These are phyloP conservation scores for Brasilioporus rufonigricans DNA, from an alignment of 768 basidiomycete genomes.

Conservation along the genomic window DNA sequence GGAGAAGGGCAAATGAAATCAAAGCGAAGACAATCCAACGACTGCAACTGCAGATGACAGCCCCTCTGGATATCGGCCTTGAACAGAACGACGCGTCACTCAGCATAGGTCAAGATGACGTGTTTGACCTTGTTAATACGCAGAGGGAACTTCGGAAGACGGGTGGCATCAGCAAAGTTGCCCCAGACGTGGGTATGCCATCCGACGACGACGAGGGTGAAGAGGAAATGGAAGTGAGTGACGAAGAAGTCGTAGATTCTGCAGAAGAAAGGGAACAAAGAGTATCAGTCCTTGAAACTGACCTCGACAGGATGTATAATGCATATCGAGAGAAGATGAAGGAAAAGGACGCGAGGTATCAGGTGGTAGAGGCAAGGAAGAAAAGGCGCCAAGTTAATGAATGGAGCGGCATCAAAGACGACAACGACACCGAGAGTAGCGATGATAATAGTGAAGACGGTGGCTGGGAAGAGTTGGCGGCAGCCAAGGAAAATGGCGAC, in stretches of 20 bases:
- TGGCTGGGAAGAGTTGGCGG: conserved; percentile 69
- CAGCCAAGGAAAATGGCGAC: conserved; percentile 47
- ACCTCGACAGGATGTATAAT: conserved; percentile 87
- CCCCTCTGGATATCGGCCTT: conserved; percentile 93
- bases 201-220: conserved; percentile 44
- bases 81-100: conserved; percentile 78
- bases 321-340: conserved; percentile 76
- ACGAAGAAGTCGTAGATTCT: conserved; percentile 49
- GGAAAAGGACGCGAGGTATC: conserved; percentile 86
- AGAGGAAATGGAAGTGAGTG: conserved; percentile 23
- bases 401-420: conserved; percentile 72
- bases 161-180: conserved; percentile 38
- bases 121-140: conserved; percentile 79
- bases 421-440: conserved; percentile 38
- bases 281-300: conserved; percentile 67
- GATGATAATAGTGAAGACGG: conserved; percentile 46
- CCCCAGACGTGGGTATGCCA: conserved; percentile 42
- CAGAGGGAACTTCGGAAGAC: conserved; percentile 45
- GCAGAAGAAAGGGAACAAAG: conserved; percentile 72
- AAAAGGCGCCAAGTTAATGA: conserved; percentile 74
- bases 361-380: conserved; percentile 72
- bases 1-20: conserved; percentile 84
- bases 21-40: conserved; percentile 86
- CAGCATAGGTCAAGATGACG: conserved; percentile 73
- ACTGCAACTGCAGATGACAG: conserved; percentile 96